These are phyloP conservation scores for Pseudomassariella vexata DNA, from an alignment of 2,329 filamentous ascomycete species.

Conservation along the genomic window DNA sequence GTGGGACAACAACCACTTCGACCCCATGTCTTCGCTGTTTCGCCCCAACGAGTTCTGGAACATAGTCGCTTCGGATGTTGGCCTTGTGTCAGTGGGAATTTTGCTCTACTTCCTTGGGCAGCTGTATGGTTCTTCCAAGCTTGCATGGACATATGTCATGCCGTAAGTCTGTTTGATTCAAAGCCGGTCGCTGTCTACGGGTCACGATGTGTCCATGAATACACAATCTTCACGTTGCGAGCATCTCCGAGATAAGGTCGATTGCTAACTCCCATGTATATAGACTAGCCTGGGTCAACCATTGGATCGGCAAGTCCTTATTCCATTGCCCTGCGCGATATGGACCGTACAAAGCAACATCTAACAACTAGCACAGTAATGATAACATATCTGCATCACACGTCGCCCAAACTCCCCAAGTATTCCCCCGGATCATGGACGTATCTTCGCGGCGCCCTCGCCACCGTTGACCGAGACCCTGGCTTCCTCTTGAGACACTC, in stretches of 20 bases:
- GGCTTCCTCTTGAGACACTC: slow-evolving; percentile 56
- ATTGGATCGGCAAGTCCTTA: slow-evolving; percentile 55
- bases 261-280: no score
- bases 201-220: no score
- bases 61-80: slow-evolving; percentile 53
- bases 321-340: neutral
- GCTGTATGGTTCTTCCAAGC: slow-evolving; percentile 46
- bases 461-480: slow-evolving; percentile 58
- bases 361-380: slow-evolving; percentile 43
- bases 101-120: slow-evolving; percentile 46
- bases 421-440: slow-evolving; percentile 53
- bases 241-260: no score
- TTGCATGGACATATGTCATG: slow-evolving; percentile 52
- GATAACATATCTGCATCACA: slow-evolving; percentile 72
- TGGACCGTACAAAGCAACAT: neutral
- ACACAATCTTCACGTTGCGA: no score
- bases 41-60: slow-evolving; percentile 45
- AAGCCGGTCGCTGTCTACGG: no score
- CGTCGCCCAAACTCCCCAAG: slow-evolving; percentile 36
- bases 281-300: no score
- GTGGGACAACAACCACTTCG: slow-evolving; percentile 48
- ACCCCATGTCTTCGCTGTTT: slow-evolving; percentile 54
- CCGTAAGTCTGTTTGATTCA: no score
- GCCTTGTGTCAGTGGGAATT: slow-evolving; percentile 41
- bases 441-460: slow-evolving; percentile 53